These are phyloP conservation scores for Populus ilicifolia DNA, from an alignment of 345 rosid species.

Conservation along the genomic window DNA sequence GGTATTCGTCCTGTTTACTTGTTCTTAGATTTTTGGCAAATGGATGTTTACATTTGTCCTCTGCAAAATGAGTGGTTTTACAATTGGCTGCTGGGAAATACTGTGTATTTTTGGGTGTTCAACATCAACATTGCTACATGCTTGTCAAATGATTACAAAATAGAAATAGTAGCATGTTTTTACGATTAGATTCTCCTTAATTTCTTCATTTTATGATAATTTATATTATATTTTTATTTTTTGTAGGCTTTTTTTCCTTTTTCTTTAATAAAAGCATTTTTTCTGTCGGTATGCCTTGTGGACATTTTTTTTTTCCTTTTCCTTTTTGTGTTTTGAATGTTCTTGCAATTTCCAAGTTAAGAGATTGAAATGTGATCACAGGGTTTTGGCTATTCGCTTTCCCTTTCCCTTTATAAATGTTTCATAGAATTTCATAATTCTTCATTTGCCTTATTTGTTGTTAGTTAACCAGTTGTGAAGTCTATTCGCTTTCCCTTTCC, in stretches of 20 bases:
- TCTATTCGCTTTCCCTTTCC: too few species aligned
- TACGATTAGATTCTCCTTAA: neutral
- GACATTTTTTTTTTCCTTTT: neutral
- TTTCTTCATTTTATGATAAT: neutral
- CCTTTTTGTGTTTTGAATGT: neutral
- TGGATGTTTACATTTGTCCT: constrained; percentile 2
- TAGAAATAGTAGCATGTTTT: neutral
- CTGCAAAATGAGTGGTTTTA: neutral
- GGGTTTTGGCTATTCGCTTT: neutral
- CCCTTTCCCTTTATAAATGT: neutral
- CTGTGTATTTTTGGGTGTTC: neutral
- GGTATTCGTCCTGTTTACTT: constrained; percentile 35
- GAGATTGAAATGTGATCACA: neutral
- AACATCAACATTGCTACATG: neutral
- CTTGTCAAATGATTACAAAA: neutral
- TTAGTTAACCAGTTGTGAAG: neutral
- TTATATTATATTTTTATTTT: neutral
- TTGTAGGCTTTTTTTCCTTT: neutral
- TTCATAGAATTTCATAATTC: neutral
- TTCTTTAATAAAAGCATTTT: neutral
- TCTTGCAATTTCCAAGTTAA: neutral
- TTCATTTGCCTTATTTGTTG: neutral
- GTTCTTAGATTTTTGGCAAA: neutral
- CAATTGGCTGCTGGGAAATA: neutral
- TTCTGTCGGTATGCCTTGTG: neutral